Evolutionary conservation across 2,329 filamentous ascomycete species (phyloP), one percentile per base, ranked within the genome.

Genomic region (Fusarium poae): DNA sequence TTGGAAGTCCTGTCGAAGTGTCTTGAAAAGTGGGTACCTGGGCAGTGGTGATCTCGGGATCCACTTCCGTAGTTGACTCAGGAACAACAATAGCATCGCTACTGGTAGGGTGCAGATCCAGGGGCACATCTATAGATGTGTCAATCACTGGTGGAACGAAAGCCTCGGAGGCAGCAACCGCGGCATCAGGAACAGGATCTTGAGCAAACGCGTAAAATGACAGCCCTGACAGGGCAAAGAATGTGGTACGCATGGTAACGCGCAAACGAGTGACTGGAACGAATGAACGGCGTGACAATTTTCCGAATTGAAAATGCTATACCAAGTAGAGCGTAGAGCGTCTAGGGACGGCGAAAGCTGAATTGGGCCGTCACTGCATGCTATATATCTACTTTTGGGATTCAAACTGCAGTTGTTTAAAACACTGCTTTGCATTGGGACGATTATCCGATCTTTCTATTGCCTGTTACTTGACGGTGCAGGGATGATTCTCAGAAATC

Each of bases 231-330:
- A 35, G 9, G 34, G 34, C 34, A 35, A 35, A 35, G 34, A 71
- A 48, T 9, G 61, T 55, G 40, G 39, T 37, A 71, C 32, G 64
- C 35, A 69, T 71, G 25, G 37, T 56, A 46, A 35, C 40, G 32
- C 44, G 12, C 5, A 30, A 54, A 57, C 35, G 32, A 30, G 29
- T 13, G 43, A 39, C 3, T 32, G 34, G 29, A 35, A 35, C 18
- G 34, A 35, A 35, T n/a, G 34, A 35, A 30, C 12, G 10, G 29
- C 11, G 29, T 30, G 11, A 13, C 29, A 30, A 30, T 30, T 4
- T 13, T 30, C 29, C 11, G 29, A 30, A 30, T 4, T 2, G 29
- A 30, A 30, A 30, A 30, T 2, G 29, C 29, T 30, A 13, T 13
- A 30, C 29, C 29, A 13, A 30, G 29, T 30, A 30, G 29, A 30